A percentile compares a stretch with the other conserved stretches of the same genome.
phyloP scores from a whole-genome alignment of 441 rosid species.

The Aleurites moluccanus region DNA sequence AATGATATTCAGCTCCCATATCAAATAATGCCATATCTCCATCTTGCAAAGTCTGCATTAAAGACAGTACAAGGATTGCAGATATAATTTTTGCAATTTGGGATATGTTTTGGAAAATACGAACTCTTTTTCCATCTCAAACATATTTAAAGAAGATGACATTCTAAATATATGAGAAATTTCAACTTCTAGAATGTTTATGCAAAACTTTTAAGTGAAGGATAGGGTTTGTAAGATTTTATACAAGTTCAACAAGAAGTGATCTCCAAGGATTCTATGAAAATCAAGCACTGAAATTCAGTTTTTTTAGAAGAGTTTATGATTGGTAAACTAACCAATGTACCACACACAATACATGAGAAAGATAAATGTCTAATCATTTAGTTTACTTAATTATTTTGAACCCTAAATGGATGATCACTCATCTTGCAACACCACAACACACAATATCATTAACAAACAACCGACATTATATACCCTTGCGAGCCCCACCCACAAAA shows the following conservation, averaged over 20 bases:
- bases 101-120: not conserved
- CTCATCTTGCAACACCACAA: not conserved
- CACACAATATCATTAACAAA: not conserved
- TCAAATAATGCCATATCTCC: constrained; percentile 95
- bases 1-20: constrained; percentile 94
- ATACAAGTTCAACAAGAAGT: not conserved
- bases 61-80: constrained; percentile 12
- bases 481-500: not conserved
- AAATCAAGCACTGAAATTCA: not conserved
- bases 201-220: not conserved
- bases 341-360: not conserved
- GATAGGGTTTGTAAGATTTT: not conserved
- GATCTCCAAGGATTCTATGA: not conserved
- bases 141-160: not conserved
- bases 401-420: not conserved
- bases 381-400: not conserved
- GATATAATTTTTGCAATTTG: constrained; percentile 2
- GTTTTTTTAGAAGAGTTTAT: not conserved
- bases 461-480: not conserved
- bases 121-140: not conserved
- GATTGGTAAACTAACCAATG: not conserved
- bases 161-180: not conserved
- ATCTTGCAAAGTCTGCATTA: constrained; percentile 73
- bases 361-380: not conserved
- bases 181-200: not conserved